Evolutionary conservation across 495 filamentous ascomycete species (phyloP), one percentile per base, ranked within the genome.

Genomic region (Xylaria scruposa): DNA sequence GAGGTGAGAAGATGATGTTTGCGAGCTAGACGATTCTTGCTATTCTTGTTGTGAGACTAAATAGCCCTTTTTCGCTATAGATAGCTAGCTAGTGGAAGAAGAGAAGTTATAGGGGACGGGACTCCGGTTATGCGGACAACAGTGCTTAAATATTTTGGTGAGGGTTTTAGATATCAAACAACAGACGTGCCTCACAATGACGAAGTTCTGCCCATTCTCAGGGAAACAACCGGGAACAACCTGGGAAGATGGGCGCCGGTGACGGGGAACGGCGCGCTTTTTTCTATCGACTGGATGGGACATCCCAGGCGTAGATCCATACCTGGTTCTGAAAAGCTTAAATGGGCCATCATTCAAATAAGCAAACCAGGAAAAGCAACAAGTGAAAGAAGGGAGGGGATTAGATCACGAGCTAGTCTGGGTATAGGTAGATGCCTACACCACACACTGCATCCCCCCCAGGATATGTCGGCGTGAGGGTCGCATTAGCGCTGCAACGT

Each of bases 401-500:
- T 29, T 19, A 47, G 24, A 31, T 31, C 62, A 46, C 26, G 12
- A 49, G 42, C 38, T 65, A 49, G 62, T 65, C 38, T 65, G 1
- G 40, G 17, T 49, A 47, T 15, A 59, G 54, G 15, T 59, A 59
- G 10, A 12, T 36, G 8, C 29, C 13, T 10, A 59, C 56, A 59
- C 40, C 24, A 15, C 10, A 10, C 29, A 9, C 10, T 59, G 19
- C 26, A 36, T 31, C 29, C 26, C 29, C 29, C 36, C 68, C 46
- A 64, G 31, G 3, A 44, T 42, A 38, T 15, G 47, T 61, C 68
- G 68, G 21, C 68, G n/a, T 70, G 68, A 64, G n/a, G 44, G 44
- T 40, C 56, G 68, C 68, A 70, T 70, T 70, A 64, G 68, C 60
- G 68, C 15, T 31, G 58, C 58, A 19, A 33, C 1, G 26, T 47